Evolutionary conservation across 371 early-diverging fungal genomes (phyloP).

Genomic region (Mortierella sp.): DNA sequence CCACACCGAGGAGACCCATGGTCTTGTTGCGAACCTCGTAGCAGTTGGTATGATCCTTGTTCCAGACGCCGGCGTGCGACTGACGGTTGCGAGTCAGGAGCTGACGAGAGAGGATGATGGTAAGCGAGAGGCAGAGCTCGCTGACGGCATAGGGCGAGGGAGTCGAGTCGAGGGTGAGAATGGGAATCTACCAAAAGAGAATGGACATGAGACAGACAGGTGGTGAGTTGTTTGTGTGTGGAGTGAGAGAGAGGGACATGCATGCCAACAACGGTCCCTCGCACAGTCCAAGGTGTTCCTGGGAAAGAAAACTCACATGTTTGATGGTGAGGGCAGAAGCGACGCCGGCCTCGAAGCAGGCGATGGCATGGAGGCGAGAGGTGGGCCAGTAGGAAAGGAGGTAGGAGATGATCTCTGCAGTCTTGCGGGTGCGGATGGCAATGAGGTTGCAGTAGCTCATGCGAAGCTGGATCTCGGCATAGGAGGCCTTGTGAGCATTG

Average conservation of each 20-base stretch:
- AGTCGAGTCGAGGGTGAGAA: slow-evolving; percentile 43
- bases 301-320: slow-evolving; percentile 28
- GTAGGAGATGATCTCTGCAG: slow-evolving; percentile 54
- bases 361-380: slow-evolving; percentile 51
- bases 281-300: too few relatives aligned
- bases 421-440: slow-evolving; percentile 52
- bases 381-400: slow-evolving; percentile 54
- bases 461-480: slow-evolving; percentile 52
- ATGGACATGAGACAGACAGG: background rate
- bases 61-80: slow-evolving; percentile 45
- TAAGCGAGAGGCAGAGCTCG: slow-evolving; percentile 52
- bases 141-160: slow-evolving; percentile 53
- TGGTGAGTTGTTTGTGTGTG: too few relatives aligned
- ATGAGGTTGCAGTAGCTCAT: slow-evolving; percentile 54
- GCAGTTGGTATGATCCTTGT: slow-evolving; percentile 52
- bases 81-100: slow-evolving; percentile 43
- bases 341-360: slow-evolving; percentile 51
- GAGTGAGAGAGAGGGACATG: background rate
- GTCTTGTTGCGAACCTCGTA: slow-evolving; percentile 53
- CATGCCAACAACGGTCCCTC: too few relatives aligned
- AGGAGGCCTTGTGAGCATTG: slow-evolving; percentile 52
- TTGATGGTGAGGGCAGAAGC: slow-evolving; percentile 50
- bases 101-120: slow-evolving; percentile 53
- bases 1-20: slow-evolving; percentile 43
- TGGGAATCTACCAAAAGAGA: slow-evolving; percentile 31